Percentiles rank a stretch among this genome's conserved stretches.
These are phyloP conservation scores for Beta macrorhiza DNA, from an alignment of 179 eudicot genomes.

Conservation along the genomic window DNA sequence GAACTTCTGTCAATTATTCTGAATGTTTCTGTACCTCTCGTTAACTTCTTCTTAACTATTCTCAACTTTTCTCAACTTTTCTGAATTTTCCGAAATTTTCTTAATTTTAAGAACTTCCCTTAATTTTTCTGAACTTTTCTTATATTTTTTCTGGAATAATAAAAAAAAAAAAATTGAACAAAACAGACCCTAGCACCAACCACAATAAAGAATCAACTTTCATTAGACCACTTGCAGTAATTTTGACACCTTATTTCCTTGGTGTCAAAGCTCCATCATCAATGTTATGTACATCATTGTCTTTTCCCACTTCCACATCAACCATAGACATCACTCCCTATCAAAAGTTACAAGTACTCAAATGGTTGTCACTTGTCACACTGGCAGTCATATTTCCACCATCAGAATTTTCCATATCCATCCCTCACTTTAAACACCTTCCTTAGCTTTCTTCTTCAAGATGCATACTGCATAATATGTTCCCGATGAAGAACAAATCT, in stretches of 20 bases:
- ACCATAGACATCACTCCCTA: neutral
- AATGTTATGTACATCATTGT: neutral
- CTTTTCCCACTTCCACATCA: neutral
- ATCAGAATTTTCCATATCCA: neutral
- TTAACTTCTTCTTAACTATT: too few species aligned
- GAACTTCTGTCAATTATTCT: too few species aligned
- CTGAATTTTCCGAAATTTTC: too few species aligned
- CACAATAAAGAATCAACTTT: neutral
- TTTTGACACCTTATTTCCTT: neutral
- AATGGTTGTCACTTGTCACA: neutral
- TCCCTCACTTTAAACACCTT: neutral
- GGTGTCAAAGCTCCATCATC: neutral
- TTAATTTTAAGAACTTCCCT: too few species aligned
- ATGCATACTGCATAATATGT: neutral
- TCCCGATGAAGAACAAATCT: neutral
- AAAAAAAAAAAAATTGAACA: too few species aligned
- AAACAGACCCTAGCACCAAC: neutral
- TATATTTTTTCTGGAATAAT: too few species aligned
- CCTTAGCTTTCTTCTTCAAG: neutral
- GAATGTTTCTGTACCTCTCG: too few species aligned
- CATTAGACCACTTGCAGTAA: neutral
- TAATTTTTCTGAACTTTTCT: too few species aligned
- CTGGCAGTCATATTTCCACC: neutral
- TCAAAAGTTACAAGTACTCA: neutral
- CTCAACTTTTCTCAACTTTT: too few species aligned